Percentiles rank a stretch among this genome's conserved stretches.
Conservation (phyloP, 805 yeast species). For the Wickerhamomyces hampshirensis region DNA sequence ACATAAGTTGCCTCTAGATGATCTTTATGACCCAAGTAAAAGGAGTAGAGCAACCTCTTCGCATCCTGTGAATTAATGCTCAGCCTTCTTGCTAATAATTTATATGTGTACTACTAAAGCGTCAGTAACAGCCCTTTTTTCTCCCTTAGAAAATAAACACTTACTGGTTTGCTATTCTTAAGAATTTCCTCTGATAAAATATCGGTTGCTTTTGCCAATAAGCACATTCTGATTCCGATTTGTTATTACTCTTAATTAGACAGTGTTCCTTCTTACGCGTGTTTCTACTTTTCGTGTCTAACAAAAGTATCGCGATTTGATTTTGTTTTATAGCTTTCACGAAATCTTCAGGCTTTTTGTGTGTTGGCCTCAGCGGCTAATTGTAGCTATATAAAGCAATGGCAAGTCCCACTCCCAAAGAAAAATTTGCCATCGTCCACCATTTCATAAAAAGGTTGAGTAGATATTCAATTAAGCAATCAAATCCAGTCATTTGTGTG, state of each 20-base stretch:
- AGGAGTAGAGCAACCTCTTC: conserved; percentile 34
- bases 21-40: conserved; percentile 32
- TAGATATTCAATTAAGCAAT: no score
- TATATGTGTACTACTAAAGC: conserved; percentile 31
- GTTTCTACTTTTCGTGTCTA: no score
- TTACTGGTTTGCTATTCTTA: conserved; percentile 13
- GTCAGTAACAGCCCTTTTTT: not conserved
- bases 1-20: conserved; percentile 37
- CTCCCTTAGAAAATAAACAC: not conserved
- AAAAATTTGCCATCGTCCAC: not conserved
- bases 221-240: conserved; percentile 6
- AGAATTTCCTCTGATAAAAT: conserved; percentile 7
- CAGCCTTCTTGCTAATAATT: conserved; percentile 35
- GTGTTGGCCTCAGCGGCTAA: not conserved
- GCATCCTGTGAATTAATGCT: conserved; percentile 35
- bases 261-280: no score
- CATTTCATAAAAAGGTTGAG: not conserved
- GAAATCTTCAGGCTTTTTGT: no score
- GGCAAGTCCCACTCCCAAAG: not conserved
- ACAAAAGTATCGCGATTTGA: no score
- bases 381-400: not conserved
- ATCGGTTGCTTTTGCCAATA: conserved; percentile 4
- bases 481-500: not conserved
- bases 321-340: no score
- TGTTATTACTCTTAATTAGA: no score